These are phyloP conservation scores for Termitomyces titanicus DNA, from an alignment of 768 basidiomycete genomes.

Conservation along the genomic window DNA sequence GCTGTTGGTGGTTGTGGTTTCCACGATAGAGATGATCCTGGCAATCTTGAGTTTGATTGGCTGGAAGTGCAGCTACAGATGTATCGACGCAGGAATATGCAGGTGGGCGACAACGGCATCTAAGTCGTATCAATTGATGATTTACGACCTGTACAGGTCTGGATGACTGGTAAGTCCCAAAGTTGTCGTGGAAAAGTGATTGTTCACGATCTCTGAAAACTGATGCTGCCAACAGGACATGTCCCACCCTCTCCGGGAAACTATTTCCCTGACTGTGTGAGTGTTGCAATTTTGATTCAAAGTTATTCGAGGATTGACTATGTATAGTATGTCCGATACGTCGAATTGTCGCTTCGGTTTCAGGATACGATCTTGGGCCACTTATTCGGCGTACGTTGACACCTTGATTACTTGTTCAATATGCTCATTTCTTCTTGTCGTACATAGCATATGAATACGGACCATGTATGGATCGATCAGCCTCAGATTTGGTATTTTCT, in stretches of 20 bases:
- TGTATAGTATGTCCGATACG: constrained; percentile 58
- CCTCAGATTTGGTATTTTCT: not conserved
- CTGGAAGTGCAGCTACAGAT: constrained; percentile 75
- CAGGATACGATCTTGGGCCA: constrained; percentile 89
- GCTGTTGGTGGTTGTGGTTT: constrained; percentile 75
- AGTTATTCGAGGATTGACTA: constrained; percentile 3
- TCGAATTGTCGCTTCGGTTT: constrained; percentile 72
- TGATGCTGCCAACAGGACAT: constrained; percentile 50
- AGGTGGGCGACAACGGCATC: constrained; percentile 42
- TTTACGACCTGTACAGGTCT: constrained; percentile 28
- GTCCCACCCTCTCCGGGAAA: constrained; percentile 79
- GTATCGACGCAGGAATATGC: constrained; percentile 69
- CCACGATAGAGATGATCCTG: constrained; percentile 69
- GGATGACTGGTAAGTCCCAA: constrained; percentile 40
- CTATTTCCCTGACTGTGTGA: constrained; percentile 84
- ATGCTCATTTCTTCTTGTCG: constrained; percentile 18
- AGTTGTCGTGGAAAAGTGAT: constrained; percentile 3
- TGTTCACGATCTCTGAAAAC: constrained; percentile 1
- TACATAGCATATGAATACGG: constrained; percentile 75
- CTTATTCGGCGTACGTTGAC: constrained; percentile 67
- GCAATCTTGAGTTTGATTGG: constrained; percentile 88
- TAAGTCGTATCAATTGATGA: not conserved
- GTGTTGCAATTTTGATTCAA: constrained; percentile 21
- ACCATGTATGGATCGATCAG: constrained; percentile 48
- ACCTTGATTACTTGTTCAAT: constrained; percentile 17